These are phyloP conservation scores for Alliaria petiolata DNA, from an alignment of 345 rosid genomes.

Conservation along the genomic window DNA sequence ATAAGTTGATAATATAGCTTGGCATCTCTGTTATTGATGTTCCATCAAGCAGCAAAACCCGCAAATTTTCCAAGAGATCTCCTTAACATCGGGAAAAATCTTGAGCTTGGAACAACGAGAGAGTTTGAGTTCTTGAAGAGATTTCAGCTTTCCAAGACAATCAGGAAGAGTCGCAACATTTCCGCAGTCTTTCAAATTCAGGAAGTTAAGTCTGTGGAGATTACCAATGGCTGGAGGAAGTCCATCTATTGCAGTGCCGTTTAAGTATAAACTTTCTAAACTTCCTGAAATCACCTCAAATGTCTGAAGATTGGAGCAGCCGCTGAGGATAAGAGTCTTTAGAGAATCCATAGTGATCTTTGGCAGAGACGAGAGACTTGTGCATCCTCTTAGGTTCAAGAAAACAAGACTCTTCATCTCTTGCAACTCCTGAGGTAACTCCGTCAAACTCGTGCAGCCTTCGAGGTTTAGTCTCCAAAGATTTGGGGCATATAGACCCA, in stretches of 20 bases:
- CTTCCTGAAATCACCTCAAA: constrained; percentile 9
- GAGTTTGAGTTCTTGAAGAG: constrained; percentile 21
- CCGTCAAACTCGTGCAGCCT: constrained; percentile 19
- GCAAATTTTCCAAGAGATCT: background rate
- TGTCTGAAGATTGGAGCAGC: constrained; percentile 10
- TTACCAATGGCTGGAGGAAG: constrained; percentile 19
- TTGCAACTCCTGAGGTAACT: background rate
- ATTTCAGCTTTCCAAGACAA: background rate
- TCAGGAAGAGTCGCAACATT: background rate
- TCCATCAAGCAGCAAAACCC: constrained; percentile 7
- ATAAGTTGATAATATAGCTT: background rate
- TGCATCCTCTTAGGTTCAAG: constrained; percentile 23
- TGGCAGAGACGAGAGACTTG: constrained; percentile 6
- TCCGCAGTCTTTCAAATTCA: constrained; percentile 13
- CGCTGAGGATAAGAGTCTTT: constrained; percentile 7
- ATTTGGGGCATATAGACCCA: constrained; percentile 7
- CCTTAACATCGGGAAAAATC: background rate
- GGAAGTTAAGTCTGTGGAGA: background rate
- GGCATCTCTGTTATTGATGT: constrained; percentile 16
- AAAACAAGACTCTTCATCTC: background rate
- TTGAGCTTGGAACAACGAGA: constrained; percentile 11
- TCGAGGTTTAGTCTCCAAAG: constrained; percentile 21
- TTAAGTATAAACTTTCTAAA: constrained; percentile 2
- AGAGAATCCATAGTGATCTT: background rate
- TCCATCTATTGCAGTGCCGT: constrained; percentile 9